phyloP scores from a whole-genome alignment of 148 eudicot species.

The Vaccinium vitisidaea region DNA sequence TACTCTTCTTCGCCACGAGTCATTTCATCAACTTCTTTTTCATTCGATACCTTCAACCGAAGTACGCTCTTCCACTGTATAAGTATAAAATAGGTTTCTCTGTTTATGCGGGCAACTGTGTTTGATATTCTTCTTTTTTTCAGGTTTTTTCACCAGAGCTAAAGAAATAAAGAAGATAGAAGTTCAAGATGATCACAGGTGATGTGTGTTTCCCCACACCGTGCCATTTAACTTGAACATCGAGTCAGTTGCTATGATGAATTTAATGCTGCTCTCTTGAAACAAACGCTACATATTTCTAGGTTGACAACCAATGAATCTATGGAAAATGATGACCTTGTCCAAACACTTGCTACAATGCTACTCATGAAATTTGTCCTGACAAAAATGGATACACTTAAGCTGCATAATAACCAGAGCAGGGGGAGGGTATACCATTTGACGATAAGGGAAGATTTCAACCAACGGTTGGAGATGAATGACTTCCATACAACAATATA shows the following conservation, averaged over 20 bases:
- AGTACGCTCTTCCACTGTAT: slow-evolving; percentile 26
- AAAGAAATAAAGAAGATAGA: slow-evolving; percentile 63
- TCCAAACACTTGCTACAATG: neutral
- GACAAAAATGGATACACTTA: neutral
- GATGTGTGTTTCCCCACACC: neutral
- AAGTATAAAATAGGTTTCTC: too few species aligned
- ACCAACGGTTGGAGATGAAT: neutral
- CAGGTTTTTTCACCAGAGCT: slow-evolving; percentile 73
- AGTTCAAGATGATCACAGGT: slow-evolving; percentile 70
- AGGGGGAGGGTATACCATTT: neutral
- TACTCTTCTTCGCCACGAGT: slow-evolving; percentile 5
- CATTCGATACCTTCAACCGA: slow-evolving; percentile 33
- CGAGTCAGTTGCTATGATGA: neutral
- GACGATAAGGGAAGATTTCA: neutral
- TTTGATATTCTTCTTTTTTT: slow-evolving; percentile 6
- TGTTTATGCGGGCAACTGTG: neutral
- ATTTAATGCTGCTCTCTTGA: neutral
- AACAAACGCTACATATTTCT: neutral
- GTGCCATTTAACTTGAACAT: neutral
- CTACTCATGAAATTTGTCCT: neutral
- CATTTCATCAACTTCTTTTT: slow-evolving; percentile 19
- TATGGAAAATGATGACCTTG: neutral
- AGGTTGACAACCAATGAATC: neutral
- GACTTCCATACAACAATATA: neutral
- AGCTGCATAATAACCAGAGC: neutral